Evolutionary conservation across 129 eudicot species (phyloP).

Genomic region (Artemisia argyi): DNA sequence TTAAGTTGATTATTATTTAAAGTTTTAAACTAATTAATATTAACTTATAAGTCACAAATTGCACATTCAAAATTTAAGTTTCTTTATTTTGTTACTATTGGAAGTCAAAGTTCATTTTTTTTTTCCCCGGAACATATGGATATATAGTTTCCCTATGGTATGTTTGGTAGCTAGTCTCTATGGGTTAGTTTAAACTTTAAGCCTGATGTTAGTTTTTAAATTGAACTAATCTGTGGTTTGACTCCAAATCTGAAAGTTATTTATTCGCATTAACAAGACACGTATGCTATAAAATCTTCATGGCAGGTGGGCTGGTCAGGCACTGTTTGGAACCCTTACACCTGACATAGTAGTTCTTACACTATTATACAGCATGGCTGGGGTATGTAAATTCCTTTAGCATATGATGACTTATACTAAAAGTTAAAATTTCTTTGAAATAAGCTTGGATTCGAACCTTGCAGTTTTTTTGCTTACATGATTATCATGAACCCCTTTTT

Average conservation of each 20-base stretch:
- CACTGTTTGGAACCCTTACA: constrained; percentile 91
- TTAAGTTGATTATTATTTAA: too few relatives aligned
- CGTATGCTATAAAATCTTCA: background rate
- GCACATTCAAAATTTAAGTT: too few relatives aligned
- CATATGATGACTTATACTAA: constrained; percentile 10
- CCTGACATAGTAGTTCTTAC: constrained; percentile 87
- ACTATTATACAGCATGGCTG: constrained; percentile 91
- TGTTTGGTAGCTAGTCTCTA: background rate
- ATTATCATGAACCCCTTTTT: constrained; percentile 6
- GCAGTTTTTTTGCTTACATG: background rate
- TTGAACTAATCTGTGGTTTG: background rate
- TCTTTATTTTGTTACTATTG: background rate
- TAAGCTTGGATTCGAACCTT: background rate
- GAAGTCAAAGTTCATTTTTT: background rate
- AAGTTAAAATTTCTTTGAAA: constrained; percentile 5
- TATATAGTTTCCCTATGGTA: constrained; percentile 9
- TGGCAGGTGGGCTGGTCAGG: constrained; percentile 99
- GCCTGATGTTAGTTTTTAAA: too few relatives aligned
- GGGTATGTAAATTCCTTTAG: constrained; percentile 49
- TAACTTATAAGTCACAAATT: too few relatives aligned
- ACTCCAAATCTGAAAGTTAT: constrained; percentile 4
- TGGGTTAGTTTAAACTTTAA: background rate
- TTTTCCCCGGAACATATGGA: constrained; percentile 2
- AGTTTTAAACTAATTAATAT: too few relatives aligned
- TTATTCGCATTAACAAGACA: background rate